These are phyloP conservation scores for Torulaspora quercuum DNA, from an alignment of 805 yeast species.

Conservation along the genomic window DNA sequence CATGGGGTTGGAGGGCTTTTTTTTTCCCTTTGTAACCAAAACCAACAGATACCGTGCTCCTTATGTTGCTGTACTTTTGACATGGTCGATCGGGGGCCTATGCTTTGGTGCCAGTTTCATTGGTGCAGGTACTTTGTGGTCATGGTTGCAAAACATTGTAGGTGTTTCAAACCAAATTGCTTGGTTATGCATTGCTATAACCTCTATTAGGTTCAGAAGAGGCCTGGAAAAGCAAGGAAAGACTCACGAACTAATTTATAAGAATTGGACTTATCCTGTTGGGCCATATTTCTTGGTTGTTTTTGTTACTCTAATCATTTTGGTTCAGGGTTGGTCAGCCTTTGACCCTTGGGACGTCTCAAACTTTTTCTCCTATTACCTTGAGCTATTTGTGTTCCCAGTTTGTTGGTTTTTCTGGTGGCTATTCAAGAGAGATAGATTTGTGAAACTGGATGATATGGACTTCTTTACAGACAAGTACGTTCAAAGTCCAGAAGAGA, in stretches of 20 bases:
- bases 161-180: constrained; percentile 52
- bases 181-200: constrained; percentile 49
- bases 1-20: constrained; percentile 48
- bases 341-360: constrained; percentile 45
- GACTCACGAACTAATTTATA: constrained; percentile 41
- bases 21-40: constrained; percentile 34
- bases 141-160: constrained; percentile 50
- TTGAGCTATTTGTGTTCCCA: constrained; percentile 50
- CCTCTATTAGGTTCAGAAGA: constrained; percentile 48
- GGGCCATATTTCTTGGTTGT: constrained; percentile 48
- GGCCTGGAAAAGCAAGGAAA: constrained; percentile 45
- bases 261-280: constrained; percentile 51
- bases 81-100: constrained; percentile 54
- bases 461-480: constrained; percentile 53
- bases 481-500: constrained; percentile 48
- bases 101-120: constrained; percentile 59
- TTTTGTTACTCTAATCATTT: constrained; percentile 42
- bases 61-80: constrained; percentile 46
- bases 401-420: constrained; percentile 43
- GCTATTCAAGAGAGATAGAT: constrained; percentile 41
- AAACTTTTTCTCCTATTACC: constrained; percentile 44
- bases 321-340: constrained; percentile 54
- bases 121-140: constrained; percentile 51
- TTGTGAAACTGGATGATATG: constrained; percentile 46
- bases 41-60: constrained; percentile 46